Evolutionary conservation across 1,284 basidiomycete species (phyloP).

Genomic region (Rhodofomes roseus): DNA sequence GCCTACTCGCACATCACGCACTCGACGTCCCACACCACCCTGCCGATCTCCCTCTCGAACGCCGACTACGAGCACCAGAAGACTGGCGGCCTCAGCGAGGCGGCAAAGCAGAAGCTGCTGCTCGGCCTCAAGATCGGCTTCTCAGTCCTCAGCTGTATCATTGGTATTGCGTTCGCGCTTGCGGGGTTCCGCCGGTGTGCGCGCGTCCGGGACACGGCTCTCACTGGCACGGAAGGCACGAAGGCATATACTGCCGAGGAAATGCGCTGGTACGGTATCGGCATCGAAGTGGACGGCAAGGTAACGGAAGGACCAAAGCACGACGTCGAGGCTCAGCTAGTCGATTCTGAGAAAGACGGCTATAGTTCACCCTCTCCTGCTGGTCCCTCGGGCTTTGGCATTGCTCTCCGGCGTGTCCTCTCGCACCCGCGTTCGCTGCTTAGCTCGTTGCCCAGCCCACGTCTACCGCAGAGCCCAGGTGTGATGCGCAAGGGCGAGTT

Average conservation of each 20-base stretch:
- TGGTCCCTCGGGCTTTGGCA: conserved; percentile 38
- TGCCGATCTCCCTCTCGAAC: conserved; percentile 50
- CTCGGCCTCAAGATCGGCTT: conserved; percentile 62
- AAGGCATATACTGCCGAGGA: conserved; percentile 58
- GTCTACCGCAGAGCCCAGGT: conserved; percentile 36
- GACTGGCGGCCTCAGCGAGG: conserved; percentile 33
- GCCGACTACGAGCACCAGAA: conserved; percentile 28
- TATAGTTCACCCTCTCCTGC: not conserved
- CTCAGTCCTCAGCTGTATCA: conserved; percentile 56
- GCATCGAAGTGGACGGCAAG: conserved; percentile 29
- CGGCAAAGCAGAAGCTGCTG: conserved; percentile 44
- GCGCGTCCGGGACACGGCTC: conserved; percentile 52
- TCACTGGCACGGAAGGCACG: conserved; percentile 53
- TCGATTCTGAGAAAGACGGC: conserved; percentile 5
- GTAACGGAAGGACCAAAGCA: conserved; percentile 7
- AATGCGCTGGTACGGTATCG: conserved; percentile 63
- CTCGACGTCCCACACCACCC: conserved; percentile 63
- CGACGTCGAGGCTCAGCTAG: not conserved
- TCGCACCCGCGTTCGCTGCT: conserved; percentile 27
- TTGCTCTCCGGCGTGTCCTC: conserved; percentile 45
- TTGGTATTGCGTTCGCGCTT: conserved; percentile 49
- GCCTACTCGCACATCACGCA: conserved; percentile 63
- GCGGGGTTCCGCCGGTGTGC: conserved; percentile 53
- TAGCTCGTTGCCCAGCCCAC: conserved; percentile 13
- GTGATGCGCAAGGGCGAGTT: conserved; percentile 70